Evolutionary conservation across 2,329 filamentous ascomycete genomes (phyloP).

Genomic region (Ambrosiella xylebori): DNA sequence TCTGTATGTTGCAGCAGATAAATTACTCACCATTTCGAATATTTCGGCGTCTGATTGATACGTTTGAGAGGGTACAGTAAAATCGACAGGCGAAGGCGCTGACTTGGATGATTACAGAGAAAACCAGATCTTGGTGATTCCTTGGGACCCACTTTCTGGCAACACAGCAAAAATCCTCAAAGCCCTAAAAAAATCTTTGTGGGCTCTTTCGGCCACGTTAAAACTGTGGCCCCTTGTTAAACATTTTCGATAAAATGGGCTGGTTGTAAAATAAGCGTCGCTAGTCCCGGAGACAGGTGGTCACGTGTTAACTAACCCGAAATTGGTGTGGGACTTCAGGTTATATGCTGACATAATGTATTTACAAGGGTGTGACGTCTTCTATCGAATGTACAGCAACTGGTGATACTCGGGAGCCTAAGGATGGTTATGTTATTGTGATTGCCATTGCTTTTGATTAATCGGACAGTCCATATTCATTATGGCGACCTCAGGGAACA

Average conservation of each 20-base stretch:
- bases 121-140: slow-evolving; percentile 13
- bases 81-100: slow-evolving; percentile 13
- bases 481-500: slow-evolving; percentile 24
- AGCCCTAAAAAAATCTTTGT: slow-evolving; percentile 12
- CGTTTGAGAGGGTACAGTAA: slow-evolving; percentile 12
- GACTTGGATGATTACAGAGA: slow-evolving; percentile 12
- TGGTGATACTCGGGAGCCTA: slow-evolving; percentile 10
- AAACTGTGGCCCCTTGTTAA: slow-evolving; percentile 7
- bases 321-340: neutral
- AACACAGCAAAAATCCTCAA: slow-evolving; percentile 11
- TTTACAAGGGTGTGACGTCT: slow-evolving; percentile 10
- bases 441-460: neutral
- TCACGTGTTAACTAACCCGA: neutral
- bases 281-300: neutral
- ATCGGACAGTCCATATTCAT: neutral
- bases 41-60: slow-evolving; percentile 13
- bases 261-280: slow-evolving; percentile 17
- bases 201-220: slow-evolving; percentile 8
- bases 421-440: slow-evolving; percentile 8
- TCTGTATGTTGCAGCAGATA: slow-evolving; percentile 4
- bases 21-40: slow-evolving; percentile 13
- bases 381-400: neutral
- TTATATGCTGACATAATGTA: slow-evolving; percentile 10
- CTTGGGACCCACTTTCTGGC: slow-evolving; percentile 10
- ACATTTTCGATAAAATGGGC: slow-evolving; percentile 13